These are phyloP conservation scores for Scheffersomyces insectosa DNA, from an alignment of 1,139 yeast species.

Conservation along the genomic window DNA sequence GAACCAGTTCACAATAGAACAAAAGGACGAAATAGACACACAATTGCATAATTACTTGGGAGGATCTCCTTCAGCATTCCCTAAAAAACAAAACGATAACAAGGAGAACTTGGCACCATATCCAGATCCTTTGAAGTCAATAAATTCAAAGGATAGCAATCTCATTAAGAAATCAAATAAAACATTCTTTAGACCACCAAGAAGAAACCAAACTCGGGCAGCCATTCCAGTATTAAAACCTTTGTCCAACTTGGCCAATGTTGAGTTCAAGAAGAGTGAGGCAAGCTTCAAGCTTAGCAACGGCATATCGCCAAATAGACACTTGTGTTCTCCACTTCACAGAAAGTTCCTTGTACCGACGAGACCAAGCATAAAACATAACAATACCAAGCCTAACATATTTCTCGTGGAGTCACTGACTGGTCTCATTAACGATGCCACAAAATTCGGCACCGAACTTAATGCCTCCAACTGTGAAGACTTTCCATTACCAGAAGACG, in stretches of 20 bases:
- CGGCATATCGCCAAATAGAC: conserved; percentile 20
- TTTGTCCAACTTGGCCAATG: conserved; percentile 21
- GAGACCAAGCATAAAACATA: conserved; percentile 43
- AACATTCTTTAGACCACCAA: conserved; percentile 21
- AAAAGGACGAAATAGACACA: conserved; percentile 28
- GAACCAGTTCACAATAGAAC: conserved; percentile 13
- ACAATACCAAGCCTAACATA: conserved; percentile 32
- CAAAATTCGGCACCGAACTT: conserved; percentile 73
- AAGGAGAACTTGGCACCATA: conserved; percentile 35
- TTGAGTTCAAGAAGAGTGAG: conserved; percentile 17
- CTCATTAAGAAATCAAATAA: conserved; percentile 26
- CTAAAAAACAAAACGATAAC: conserved; percentile 18
- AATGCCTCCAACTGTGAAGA: conserved; percentile 65
- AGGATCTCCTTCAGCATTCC: conserved; percentile 4
- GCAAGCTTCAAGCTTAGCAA: not conserved
- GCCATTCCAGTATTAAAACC: conserved; percentile 36
- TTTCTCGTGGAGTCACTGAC: conserved; percentile 68
- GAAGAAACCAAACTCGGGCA: conserved; percentile 15
- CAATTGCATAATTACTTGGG: conserved; percentile 29
- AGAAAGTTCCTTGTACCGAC: conserved; percentile 21
- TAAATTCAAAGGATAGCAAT: conserved; percentile 17
- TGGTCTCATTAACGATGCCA: conserved; percentile 68
- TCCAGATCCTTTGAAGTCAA: conserved; percentile 31
- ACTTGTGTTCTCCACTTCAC: conserved; percentile 48
- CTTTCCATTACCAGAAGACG: conserved; percentile 61